phyloP scores from a whole-genome alignment of 805 yeast genomes.

The Clavispora fructus region DNA sequence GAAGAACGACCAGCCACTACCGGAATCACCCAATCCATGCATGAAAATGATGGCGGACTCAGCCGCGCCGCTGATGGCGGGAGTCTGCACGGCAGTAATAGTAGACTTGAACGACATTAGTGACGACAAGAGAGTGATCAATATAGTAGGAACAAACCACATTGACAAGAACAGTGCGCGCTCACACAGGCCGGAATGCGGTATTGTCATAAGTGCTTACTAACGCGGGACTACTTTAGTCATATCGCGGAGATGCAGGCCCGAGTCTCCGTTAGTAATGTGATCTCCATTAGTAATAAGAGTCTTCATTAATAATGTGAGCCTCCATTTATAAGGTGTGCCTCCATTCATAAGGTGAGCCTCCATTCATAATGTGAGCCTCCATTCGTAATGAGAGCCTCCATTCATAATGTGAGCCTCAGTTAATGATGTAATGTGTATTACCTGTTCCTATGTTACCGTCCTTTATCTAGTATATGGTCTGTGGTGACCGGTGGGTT shows the following conservation, averaged over 20 bases:
- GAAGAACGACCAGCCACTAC: constrained; percentile 83
- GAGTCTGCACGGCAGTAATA: constrained; percentile 22
- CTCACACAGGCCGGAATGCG: background rate
- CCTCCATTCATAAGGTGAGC: too few species aligned
- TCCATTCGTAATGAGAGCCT: too few species aligned
- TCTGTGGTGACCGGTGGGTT: background rate
- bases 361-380: too few species aligned
- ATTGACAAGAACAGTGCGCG: background rate
- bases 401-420: too few species aligned
- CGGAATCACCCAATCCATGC: constrained; percentile 92
- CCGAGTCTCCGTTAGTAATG: too few species aligned
- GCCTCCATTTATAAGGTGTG: too few species aligned
- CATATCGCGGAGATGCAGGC: background rate
- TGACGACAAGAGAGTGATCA: background rate
- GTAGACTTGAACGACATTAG: constrained; percentile 1
- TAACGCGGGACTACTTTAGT: background rate
- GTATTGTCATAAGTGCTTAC: background rate
- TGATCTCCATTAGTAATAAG: too few species aligned
- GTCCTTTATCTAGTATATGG: background rate
- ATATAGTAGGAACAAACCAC: background rate
- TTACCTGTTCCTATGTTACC: background rate
- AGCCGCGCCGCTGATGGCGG: constrained; percentile 21
- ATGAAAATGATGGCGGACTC: constrained; percentile 62
- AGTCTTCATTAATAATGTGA: too few species aligned
- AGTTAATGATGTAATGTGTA: background rate